A percentile compares a stretch with the other conserved stretches of the same genome.
phyloP scores from a whole-genome alignment of 2,329 filamentous ascomycete genomes.

The Nemania diffusa region DNA sequence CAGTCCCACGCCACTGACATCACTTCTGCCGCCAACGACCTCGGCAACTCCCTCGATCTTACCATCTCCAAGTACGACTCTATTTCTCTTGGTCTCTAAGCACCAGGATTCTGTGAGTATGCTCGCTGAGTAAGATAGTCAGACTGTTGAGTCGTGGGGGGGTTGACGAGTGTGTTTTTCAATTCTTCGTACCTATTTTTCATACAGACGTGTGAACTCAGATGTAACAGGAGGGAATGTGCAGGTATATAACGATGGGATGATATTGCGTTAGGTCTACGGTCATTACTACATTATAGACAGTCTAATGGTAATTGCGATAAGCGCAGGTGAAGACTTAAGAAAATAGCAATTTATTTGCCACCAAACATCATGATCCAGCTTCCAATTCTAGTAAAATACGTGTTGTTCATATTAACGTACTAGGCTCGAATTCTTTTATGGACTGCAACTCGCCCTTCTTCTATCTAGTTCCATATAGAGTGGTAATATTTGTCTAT shows the following conservation, averaged over 20 bases:
- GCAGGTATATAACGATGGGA: not conserved
- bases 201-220: not conserved
- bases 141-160: not conserved
- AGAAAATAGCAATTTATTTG: not conserved
- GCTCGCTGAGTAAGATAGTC: not conserved
- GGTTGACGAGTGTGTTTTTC: not conserved
- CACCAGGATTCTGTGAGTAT: not conserved
- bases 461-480: too few relatives aligned
- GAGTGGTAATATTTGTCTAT: too few relatives aligned
- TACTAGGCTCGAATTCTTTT: not conserved
- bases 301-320: not conserved
- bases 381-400: not conserved
- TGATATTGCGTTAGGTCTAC: not conserved
- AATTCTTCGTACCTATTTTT: not conserved
- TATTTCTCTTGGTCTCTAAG: not conserved
- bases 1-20: slow-evolving; percentile 10
- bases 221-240: too few relatives aligned
- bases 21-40: slow-evolving; percentile 6
- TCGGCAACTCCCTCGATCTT: slow-evolving; percentile 6
- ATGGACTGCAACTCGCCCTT: too few relatives aligned
- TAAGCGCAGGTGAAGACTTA: not conserved
- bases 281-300: not conserved
- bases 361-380: not conserved
- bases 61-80: slow-evolving; percentile 12
- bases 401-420: not conserved